Conservation (phyloP, 2,329 filamentous ascomycete species). For the Cladophialophora carrionii region DNA sequence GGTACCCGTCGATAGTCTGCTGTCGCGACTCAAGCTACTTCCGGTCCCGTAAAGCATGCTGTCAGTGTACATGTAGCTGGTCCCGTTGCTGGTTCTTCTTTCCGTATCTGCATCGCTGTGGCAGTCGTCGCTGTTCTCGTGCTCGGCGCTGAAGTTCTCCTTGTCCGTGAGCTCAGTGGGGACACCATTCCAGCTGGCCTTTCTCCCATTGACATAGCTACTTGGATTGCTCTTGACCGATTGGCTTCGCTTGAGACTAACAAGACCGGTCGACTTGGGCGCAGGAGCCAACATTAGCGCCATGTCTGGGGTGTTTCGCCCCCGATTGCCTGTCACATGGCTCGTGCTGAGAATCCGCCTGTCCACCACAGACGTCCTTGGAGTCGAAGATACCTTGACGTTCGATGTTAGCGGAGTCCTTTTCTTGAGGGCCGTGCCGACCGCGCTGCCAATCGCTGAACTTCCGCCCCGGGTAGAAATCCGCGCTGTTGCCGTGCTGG, state of each 20-base stretch:
- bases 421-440: slow-evolving; percentile 57
- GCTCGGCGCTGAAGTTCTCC: slow-evolving; percentile 67
- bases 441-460: slow-evolving; percentile 38
- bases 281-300: slow-evolving; percentile 38
- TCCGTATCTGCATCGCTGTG: slow-evolving; percentile 57
- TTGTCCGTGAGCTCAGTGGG: slow-evolving; percentile 53
- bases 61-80: slow-evolving; percentile 45
- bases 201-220: slow-evolving; percentile 57
- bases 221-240: slow-evolving; percentile 68
- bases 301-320: slow-evolving; percentile 51
- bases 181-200: slow-evolving; percentile 68
- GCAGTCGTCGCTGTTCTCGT: slow-evolving; percentile 46
- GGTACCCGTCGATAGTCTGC: slow-evolving; percentile 29
- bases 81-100: slow-evolving; percentile 48
- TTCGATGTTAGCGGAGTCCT: slow-evolving; percentile 51
- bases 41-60: slow-evolving; percentile 48
- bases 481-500: slow-evolving; percentile 47
- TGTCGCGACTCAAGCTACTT: slow-evolving; percentile 47
- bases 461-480: slow-evolving; percentile 45
- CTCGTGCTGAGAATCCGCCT: slow-evolving; percentile 87
- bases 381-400: slow-evolving; percentile 50
- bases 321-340: slow-evolving; percentile 77
- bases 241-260: slow-evolving; percentile 74
- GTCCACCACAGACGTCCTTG: slow-evolving; percentile 54
- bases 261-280: slow-evolving; percentile 45